These are phyloP conservation scores for Botrytis aclada DNA, from an alignment of 2,329 filamentous ascomycete species.

Conservation along the genomic window DNA sequence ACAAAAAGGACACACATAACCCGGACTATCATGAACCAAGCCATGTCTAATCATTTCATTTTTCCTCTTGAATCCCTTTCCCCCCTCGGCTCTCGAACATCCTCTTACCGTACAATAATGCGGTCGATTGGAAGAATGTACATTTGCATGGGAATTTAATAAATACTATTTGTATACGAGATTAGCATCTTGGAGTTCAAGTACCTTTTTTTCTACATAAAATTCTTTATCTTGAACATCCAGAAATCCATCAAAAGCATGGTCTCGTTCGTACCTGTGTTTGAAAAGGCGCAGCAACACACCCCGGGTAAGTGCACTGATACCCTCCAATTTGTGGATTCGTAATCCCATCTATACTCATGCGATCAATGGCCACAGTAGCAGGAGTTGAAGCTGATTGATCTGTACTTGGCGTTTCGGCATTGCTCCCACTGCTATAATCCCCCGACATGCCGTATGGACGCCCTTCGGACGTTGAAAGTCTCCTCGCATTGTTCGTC, in stretches of 20 bases:
- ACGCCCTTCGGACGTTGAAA: constrained; percentile 31
- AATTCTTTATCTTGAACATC: not conserved
- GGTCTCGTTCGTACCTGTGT: constrained; percentile 53
- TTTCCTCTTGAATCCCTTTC: constrained; percentile 68
- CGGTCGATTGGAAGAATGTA: constrained; percentile 62
- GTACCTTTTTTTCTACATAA: not conserved
- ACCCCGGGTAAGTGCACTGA: constrained; percentile 60
- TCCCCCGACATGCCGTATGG: constrained; percentile 31
- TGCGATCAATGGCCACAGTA: constrained; percentile 47
- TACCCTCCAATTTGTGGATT: constrained; percentile 53
- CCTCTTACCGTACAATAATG: constrained; percentile 63
- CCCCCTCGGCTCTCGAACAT: constrained; percentile 60
- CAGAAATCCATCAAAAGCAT: not conserved
- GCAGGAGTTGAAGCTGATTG: constrained; percentile 45
- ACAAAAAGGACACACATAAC: constrained; percentile 95
- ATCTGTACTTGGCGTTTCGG: constrained; percentile 48
- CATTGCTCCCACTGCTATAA: constrained; percentile 37
- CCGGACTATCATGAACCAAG: constrained; percentile 88
- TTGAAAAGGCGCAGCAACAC: constrained; percentile 70
- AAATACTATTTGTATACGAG: constrained; percentile 50
- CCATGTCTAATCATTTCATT: constrained; percentile 75
- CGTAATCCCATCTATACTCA: constrained; percentile 58
- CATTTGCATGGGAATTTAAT: constrained; percentile 75
- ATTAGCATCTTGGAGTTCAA: not conserved
- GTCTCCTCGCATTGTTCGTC: constrained; percentile 27